Base-by-base conservation (phyloP, 176 grass and related monocot species). In the Phyllostachys edulis region DNA sequence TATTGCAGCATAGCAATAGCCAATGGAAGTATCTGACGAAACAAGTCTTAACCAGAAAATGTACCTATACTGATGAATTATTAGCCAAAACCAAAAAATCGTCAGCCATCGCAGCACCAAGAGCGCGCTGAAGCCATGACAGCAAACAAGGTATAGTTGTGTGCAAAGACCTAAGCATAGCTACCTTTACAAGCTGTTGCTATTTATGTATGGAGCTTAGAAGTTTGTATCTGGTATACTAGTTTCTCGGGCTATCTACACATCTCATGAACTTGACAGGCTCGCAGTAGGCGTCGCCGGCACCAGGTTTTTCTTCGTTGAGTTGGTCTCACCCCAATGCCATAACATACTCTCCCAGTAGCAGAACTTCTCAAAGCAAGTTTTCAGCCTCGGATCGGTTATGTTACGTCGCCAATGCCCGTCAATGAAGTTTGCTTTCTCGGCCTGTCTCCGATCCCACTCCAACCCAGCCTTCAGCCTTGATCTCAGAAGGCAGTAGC, bases 301-400 rank as follows among this genome's bases (percentile, higher is more conserved):
- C 42, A 36, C 77, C 7, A 42, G 29, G 21, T 21, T 73, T 38
- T 84, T 77, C 59, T 91, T 81, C 0, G 89, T 97, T n/a, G 42
- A 70, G 83, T 97, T 91, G 2, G 70, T 87, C 79, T 97, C 88
- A 5, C 94, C 94, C 94, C 94, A 97, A 59, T 97, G 92, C 94
- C 88, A 90, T 32, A 97, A 63, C 94, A 97, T 94, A 78, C 90
- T 92, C 88, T 97, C 94, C 94, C 94, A 97, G 80, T 84, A 92
- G 81, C 94, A 97, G 82, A 92, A 97, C 63, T 91, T 97, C 90
- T 97, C 92, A 55, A 84, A 87, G 86, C 94, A 97, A 47, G 73
- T 92, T 11, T 94, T 92, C 65, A 89, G 76, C 75, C 95, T 84
- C 5, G 81, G 81, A 66, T 97, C 95, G 0, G 87, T 92, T 20